Percentiles rank a stretch among this genome's conserved stretches.
These are phyloP conservation scores for Hyparrhenia diplandra DNA, from an alignment of 176 grass and related monocot genomes.

Conservation along the genomic window DNA sequence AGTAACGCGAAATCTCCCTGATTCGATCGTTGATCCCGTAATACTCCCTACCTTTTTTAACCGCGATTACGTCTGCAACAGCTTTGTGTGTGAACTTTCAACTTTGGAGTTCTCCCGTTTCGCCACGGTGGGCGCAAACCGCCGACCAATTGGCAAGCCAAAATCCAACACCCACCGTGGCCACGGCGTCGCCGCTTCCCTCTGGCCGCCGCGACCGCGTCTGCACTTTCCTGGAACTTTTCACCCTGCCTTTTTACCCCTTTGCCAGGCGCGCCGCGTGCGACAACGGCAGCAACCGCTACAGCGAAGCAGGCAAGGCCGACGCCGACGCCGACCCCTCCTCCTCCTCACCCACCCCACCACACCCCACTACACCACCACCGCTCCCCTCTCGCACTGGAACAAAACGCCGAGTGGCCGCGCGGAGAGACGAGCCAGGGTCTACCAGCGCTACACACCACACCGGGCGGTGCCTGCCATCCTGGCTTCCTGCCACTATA, in stretches of 20 bases:
- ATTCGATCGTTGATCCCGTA: not conserved
- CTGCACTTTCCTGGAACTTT: not conserved
- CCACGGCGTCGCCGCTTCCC: not conserved
- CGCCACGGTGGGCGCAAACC: not conserved
- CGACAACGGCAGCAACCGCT: slow-evolving; percentile 32
- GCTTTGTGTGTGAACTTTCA: not conserved
- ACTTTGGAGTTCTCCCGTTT: not conserved
- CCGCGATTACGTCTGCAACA: not conserved
- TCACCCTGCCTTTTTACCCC: slow-evolving; percentile 3
- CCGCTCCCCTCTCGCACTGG: slow-evolving; percentile 8
- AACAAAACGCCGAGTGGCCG: slow-evolving; percentile 26
- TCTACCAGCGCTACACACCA: no score
- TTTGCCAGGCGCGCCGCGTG: not conserved
- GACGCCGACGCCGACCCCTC: not conserved
- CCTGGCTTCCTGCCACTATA: not conserved
- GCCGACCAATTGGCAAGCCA: not conserved
- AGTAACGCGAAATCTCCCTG: not conserved
- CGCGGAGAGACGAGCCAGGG: not conserved
- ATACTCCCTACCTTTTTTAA: not conserved
- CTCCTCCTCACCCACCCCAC: slow-evolving; percentile 8
- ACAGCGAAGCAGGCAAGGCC: slow-evolving; percentile 25
- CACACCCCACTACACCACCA: slow-evolving; percentile 27
- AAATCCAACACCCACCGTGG: not conserved
- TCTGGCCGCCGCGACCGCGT: not conserved
- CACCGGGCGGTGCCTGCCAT: not conserved